These are phyloP conservation scores for Pistacia atlantica DNA, from an alignment of 345 rosid species.

Conservation along the genomic window DNA sequence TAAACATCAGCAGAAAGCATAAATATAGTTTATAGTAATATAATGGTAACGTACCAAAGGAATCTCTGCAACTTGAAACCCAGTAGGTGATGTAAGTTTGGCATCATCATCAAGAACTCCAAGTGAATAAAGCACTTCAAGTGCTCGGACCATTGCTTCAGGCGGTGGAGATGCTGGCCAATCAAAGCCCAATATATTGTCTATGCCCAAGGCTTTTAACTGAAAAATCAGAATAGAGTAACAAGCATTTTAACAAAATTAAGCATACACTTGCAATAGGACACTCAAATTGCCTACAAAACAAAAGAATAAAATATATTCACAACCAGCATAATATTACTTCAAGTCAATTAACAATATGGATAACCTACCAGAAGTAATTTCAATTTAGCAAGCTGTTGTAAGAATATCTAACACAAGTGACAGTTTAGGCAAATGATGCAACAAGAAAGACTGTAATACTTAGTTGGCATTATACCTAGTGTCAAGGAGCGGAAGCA, in stretches of 20 bases:
- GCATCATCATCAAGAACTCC: constrained; percentile 95
- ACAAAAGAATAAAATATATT: constrained; percentile 2
- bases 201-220: constrained; percentile 95
- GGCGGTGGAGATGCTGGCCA: constrained; percentile 98
- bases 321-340: not conserved
- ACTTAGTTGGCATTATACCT: not conserved
- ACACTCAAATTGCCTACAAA: not conserved
- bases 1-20: not conserved
- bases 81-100: constrained; percentile 94
- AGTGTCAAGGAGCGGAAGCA: too few relatives aligned
- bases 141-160: constrained; percentile 87
- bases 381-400: not conserved
- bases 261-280: not conserved
- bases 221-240: constrained; percentile 32
- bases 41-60: constrained; percentile 60
- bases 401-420: constrained; percentile 4
- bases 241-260: constrained; percentile 5
- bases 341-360: not conserved
- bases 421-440: not conserved
- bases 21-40: not conserved
- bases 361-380: not conserved
- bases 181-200: constrained; percentile 88
- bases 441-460: not conserved
- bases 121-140: constrained; percentile 90
- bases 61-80: constrained; percentile 97